These are phyloP conservation scores for Penicillium sp. DNA, from an alignment of 2,329 filamentous ascomycete species.

Conservation along the genomic window DNA sequence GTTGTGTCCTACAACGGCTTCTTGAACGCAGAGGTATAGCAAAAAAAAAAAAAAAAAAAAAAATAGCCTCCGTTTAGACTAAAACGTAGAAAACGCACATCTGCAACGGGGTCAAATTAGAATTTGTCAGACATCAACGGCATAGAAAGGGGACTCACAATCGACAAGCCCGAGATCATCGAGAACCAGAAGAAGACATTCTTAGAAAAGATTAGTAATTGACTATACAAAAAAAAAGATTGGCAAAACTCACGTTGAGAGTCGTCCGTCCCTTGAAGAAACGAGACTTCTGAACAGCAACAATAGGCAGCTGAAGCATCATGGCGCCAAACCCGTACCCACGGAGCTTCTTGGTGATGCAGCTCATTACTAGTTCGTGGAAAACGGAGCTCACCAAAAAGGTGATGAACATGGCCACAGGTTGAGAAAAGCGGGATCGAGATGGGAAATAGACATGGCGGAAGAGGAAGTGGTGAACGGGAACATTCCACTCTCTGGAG, in stretches of 20 bases:
- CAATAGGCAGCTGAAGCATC: constrained; percentile 96
- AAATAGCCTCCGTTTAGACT: constrained; percentile 11
- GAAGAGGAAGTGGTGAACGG: constrained; percentile 92
- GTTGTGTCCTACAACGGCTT: too few relatives aligned
- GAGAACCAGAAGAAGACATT: constrained; percentile 90
- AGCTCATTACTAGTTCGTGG: constrained; percentile 96
- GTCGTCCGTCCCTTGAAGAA: constrained; percentile 76
- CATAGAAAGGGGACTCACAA: constrained; percentile 60
- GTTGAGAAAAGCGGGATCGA: constrained; percentile 73
- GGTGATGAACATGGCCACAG: constrained; percentile 82
- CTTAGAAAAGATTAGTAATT: constrained; percentile 29
- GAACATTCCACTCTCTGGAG: constrained; percentile 95
- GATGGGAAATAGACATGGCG: constrained; percentile 91
- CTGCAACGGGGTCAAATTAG: constrained; percentile 31
- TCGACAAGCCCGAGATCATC: constrained; percentile 82
- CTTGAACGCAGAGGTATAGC: background rate
- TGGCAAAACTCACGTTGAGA: constrained; percentile 62
- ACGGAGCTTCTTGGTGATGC: constrained; percentile 94
- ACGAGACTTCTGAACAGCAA: constrained; percentile 82
- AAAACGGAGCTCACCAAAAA: constrained; percentile 88
- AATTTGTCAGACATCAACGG: background rate
- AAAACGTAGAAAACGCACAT: constrained; percentile 66
- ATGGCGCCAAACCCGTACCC: constrained; percentile 93
- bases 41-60: background rate
- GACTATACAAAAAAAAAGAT: background rate